These are phyloP conservation scores for Candida maltosa DNA, from an alignment of 805 yeast genomes.

Conservation along the genomic window DNA sequence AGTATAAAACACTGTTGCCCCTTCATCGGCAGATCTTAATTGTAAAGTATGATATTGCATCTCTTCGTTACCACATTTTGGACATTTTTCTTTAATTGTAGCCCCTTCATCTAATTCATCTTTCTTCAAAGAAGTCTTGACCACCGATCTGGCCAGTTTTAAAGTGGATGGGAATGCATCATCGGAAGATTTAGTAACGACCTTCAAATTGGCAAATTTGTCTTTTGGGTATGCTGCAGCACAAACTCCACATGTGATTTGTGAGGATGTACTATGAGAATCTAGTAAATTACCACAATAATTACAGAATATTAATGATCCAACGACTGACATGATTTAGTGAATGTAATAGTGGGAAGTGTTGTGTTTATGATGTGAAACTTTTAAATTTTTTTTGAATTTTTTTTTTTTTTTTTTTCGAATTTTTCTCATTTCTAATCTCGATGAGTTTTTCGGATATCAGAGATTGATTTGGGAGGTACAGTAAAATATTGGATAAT, in stretches of 20 bases:
- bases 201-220: constrained; percentile 74
- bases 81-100: constrained; percentile 94
- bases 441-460: no score
- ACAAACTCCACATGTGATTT: constrained; percentile 57
- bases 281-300: constrained; percentile 91
- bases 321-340: constrained; percentile 83
- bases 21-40: constrained; percentile 97
- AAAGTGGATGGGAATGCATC: constrained; percentile 92
- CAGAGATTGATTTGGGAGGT: no score
- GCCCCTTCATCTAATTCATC: constrained; percentile 93
- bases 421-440: no score
- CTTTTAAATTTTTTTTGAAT: not conserved
- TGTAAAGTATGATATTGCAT: constrained; percentile 98
- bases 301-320: constrained; percentile 88
- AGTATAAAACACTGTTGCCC: constrained; percentile 97
- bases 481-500: no score
- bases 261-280: constrained; percentile 47
- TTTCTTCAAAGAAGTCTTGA: constrained; percentile 75
- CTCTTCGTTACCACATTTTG: constrained; percentile 97
- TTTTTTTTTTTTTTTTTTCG: not conserved
- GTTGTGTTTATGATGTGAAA: not conserved
- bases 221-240: constrained; percentile 38
- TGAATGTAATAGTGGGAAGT: not conserved
- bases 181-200: constrained; percentile 81
- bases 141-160: constrained; percentile 80